Base-by-base conservation (phyloP, 2,329 filamentous ascomycete species). In the Xylaria sp. region DNA sequence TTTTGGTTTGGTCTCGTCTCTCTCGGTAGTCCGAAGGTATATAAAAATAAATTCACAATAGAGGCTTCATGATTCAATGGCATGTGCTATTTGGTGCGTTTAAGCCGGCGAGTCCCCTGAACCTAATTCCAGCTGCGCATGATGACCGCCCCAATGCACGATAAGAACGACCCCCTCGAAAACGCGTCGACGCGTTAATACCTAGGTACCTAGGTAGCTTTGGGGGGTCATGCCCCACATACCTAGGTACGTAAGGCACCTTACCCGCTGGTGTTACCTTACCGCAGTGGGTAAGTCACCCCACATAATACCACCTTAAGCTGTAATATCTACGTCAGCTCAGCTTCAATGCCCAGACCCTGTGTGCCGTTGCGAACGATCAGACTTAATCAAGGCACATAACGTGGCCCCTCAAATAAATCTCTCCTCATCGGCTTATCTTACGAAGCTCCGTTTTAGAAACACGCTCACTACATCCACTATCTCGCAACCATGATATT, bases 401-500 rank as follows among this genome's bases (percentile, higher is more conserved):
- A 55, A 37, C 28, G 3, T 55, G 7, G n/a, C 9, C 9, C 8
- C 25, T 44, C 28, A 4, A 28, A 28, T 28, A 28, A 15, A 59
- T 28, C 25, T 20, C 18, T 51, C 20, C 28, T 48, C 39, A 6
- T n/a, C 39, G 6, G 2, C 18, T 60, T 50, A 28, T 34, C 37
- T 60, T 37, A 28, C 41, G 56, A 60, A 50, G 20, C 59, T 55
- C 25, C 20, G 60, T 44, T 71, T 50, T 31, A 54, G 44, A 60
- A 15, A 55, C 56, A 13, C 31, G 15, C 48, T 51, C 18, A 20
- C 46, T 25, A 5, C 62, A 69, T 8, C 31, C 23, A 20, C 50
- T 28, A 28, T n/a, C 18, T 60, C 37, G 77, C 69, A 63, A 83
- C 82, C 80, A 72, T 82, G 81, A 73, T 81, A 57, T 66, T 77